phyloP scores from a whole-genome alignment of 2,329 filamentous ascomycete genomes.

The Zymoseptoria brevis region DNA sequence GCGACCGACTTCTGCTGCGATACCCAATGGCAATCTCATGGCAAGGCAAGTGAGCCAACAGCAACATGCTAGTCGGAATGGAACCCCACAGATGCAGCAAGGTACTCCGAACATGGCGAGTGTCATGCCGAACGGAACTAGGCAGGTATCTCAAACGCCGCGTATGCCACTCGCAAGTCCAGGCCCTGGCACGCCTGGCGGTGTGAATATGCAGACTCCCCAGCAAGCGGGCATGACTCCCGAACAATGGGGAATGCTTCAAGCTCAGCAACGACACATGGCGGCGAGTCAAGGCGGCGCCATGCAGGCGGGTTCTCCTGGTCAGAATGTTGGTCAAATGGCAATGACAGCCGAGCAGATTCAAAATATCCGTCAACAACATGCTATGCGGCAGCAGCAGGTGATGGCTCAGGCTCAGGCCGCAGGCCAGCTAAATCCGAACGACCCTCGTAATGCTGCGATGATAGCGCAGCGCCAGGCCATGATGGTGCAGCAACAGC shows the following conservation, averaged over 20 bases:
- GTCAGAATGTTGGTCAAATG: slow-evolving; percentile 6
- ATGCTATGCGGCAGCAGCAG: slow-evolving; percentile 22
- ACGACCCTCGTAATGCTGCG: slow-evolving; percentile 12
- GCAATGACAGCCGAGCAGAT: slow-evolving; percentile 27
- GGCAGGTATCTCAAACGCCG: slow-evolving; percentile 32
- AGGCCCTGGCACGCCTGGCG: slow-evolving; percentile 20
- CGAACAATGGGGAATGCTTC: slow-evolving; percentile 28
- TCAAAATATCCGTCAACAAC: slow-evolving; percentile 30
- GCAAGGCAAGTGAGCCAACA: slow-evolving; percentile 33
- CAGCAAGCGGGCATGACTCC: slow-evolving; percentile 22
- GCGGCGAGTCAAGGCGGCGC: slow-evolving; percentile 18
- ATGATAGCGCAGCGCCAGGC: slow-evolving; percentile 15
- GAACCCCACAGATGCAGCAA: slow-evolving; percentile 33
- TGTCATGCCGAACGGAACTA: slow-evolving; percentile 23
- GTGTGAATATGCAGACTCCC: slow-evolving; percentile 21
- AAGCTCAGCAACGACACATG: slow-evolving; percentile 25
- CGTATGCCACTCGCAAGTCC: slow-evolving; percentile 30
- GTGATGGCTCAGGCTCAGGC: slow-evolving; percentile 20
- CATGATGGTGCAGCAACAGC: slow-evolving; percentile 21
- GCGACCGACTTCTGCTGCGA: slow-evolving; percentile 58
- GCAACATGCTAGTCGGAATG: slow-evolving; percentile 26
- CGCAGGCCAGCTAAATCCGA: slow-evolving; percentile 11
- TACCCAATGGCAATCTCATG: slow-evolving; percentile 31
- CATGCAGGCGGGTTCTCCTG: slow-evolving; percentile 16
- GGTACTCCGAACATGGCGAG: slow-evolving; percentile 31